These are phyloP conservation scores for Barnettozyma sp. DNA, from an alignment of 805 yeast genomes.

Conservation along the genomic window DNA sequence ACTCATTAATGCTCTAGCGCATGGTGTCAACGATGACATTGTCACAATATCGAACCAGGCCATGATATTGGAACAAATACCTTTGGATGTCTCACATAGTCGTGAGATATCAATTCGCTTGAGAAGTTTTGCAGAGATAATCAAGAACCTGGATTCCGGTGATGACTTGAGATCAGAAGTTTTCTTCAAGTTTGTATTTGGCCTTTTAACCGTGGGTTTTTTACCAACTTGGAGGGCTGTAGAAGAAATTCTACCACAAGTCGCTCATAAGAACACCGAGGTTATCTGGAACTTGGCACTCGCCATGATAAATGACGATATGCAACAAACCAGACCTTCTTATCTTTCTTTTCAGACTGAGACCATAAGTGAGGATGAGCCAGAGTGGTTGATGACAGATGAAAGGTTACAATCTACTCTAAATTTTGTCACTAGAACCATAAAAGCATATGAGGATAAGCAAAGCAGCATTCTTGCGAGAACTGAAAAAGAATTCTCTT, in stretches of 20 bases:
- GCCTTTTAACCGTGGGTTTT: constrained; percentile 66
- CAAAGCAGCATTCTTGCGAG: constrained; percentile 9
- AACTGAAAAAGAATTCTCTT: constrained; percentile 13
- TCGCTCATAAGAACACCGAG: constrained; percentile 35
- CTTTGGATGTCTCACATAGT: constrained; percentile 58
- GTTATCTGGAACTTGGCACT: constrained; percentile 51
- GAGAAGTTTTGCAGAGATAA: constrained; percentile 47
- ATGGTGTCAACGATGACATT: constrained; percentile 25
- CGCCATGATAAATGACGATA: constrained; percentile 26
- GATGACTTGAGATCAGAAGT: constrained; percentile 23
- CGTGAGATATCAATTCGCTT: constrained; percentile 70
- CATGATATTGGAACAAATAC: constrained; percentile 61
- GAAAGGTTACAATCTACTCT: constrained; percentile 15
- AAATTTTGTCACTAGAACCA: constrained; percentile 4
- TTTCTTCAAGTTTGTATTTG: constrained; percentile 50
- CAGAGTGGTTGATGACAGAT: constrained; percentile 18
- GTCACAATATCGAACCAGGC: constrained; percentile 43
- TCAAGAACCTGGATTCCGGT: constrained; percentile 25
- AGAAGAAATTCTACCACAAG: constrained; percentile 46
- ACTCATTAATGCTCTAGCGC: constrained; percentile 31
- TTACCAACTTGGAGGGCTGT: constrained; percentile 85
- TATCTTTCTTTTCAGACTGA: constrained; percentile 10
- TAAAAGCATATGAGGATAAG: constrained; percentile 10
- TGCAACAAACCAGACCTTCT: background rate
- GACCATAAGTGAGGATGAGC: constrained; percentile 10